Conservation (phyloP, 176 grass and related monocot species). For the Carex littledalei region DNA sequence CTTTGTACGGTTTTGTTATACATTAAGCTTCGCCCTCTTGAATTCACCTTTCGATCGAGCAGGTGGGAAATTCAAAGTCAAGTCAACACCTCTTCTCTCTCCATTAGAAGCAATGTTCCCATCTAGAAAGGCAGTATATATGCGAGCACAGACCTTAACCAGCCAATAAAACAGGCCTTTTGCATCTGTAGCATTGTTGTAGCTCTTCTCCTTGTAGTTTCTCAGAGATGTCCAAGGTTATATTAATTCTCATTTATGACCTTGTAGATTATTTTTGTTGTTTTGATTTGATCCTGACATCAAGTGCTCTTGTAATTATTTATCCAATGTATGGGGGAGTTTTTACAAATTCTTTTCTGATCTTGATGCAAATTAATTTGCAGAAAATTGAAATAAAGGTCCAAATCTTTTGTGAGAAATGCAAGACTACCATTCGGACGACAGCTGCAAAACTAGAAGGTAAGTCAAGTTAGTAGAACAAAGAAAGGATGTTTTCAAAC, state of each 20-base stretch:
- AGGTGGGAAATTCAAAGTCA: background rate
- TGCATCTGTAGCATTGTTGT: background rate
- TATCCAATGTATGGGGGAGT: too few relatives aligned
- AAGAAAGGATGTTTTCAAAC: background rate
- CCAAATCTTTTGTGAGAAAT: slow-evolving; percentile 26
- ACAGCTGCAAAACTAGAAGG: slow-evolving; percentile 34
- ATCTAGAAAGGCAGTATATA: background rate
- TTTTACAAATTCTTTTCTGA: background rate
- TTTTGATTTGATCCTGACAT: background rate
- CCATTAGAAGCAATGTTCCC: too few relatives aligned
- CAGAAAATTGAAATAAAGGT: slow-evolving; percentile 82
- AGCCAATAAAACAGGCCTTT: background rate
- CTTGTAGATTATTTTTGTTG: background rate
- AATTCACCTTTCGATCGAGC: too few relatives aligned
- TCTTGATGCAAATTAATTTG: background rate
- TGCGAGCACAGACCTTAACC: too few relatives aligned
- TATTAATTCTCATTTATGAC: background rate
- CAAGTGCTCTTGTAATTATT: background rate
- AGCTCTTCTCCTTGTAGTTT: background rate
- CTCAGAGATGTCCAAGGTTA: slow-evolving; percentile 21
- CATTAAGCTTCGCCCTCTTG: too few relatives aligned
- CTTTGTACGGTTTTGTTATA: background rate
- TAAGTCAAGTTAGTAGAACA: background rate
- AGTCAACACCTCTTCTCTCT: background rate
- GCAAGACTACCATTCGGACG: slow-evolving; percentile 42